phyloP scores from a whole-genome alignment of 345 rosid genomes.

The Rhizophora apiculata region DNA sequence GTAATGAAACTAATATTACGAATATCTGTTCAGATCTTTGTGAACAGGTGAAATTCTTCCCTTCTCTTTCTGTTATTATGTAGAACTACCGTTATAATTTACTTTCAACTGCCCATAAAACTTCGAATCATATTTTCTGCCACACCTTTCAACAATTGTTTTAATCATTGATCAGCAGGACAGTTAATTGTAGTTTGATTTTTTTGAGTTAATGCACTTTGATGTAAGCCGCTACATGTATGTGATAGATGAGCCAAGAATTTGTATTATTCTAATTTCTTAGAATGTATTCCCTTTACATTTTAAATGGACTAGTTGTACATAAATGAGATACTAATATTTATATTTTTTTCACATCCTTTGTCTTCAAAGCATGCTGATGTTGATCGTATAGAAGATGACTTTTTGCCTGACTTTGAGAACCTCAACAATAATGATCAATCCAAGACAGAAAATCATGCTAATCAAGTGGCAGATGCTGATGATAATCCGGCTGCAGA shows the following conservation, averaged over 20 bases:
- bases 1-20: constrained; percentile 20
- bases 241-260: neutral
- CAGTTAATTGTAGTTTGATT: too few species aligned
- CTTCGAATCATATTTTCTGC: neutral
- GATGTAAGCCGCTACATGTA: too few species aligned
- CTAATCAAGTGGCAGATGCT: constrained; percentile 27
- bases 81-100: neutral
- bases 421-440: constrained; percentile 22
- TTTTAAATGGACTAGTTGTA: neutral
- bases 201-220: too few species aligned
- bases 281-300: constrained; percentile 2
- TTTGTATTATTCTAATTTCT: neutral
- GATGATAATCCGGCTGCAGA: constrained; percentile 49
- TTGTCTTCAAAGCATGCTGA: constrained; percentile 32
- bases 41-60: constrained; percentile 43
- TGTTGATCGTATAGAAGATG: constrained; percentile 34
- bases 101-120: neutral
- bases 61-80: neutral
- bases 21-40: constrained; percentile 17
- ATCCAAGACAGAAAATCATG: constrained; percentile 23
- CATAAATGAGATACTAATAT: constrained; percentile 15
- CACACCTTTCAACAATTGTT: too few species aligned
- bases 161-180: too few species aligned
- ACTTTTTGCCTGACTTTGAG: constrained; percentile 40
- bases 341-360: constrained; percentile 3